These are phyloP conservation scores for Pseudogymnoascus sp. DNA, from an alignment of 2,329 filamentous ascomycete species.

Conservation along the genomic window DNA sequence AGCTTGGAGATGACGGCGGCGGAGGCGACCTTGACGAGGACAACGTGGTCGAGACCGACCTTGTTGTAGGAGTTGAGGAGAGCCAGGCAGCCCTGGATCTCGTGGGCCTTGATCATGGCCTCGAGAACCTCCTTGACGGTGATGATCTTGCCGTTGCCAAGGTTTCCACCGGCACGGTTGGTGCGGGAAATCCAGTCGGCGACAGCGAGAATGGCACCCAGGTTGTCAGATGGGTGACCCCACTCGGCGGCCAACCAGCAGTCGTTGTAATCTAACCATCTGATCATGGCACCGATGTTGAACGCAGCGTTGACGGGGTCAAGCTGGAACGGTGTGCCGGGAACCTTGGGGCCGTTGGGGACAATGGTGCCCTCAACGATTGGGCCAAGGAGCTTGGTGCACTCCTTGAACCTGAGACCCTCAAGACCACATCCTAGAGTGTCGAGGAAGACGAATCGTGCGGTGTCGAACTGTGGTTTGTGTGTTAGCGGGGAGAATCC, in stretches of 20 bases:
- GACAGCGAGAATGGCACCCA: constrained; percentile 92
- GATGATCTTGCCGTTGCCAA: constrained; percentile 80
- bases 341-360: constrained; percentile 85
- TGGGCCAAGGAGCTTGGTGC: constrained; percentile 88
- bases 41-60: constrained; percentile 95
- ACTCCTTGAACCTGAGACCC: constrained; percentile 91
- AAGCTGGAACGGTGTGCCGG: constrained; percentile 86
- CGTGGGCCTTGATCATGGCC: constrained; percentile 98
- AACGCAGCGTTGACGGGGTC: constrained; percentile 95
- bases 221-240: constrained; percentile 97
- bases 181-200: constrained; percentile 97
- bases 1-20: constrained; percentile 92
- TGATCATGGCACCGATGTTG: constrained; percentile 98
- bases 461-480: constrained; percentile 74
- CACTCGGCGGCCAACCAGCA: constrained; percentile 99
- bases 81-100: constrained; percentile 95
- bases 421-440: constrained; percentile 95
- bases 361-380: constrained; percentile 85
- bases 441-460: constrained; percentile 92
- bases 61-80: constrained; percentile 99
- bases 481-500: constrained; percentile 17
- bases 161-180: constrained; percentile 66
- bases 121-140: constrained; percentile 87
- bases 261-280: constrained; percentile 99
- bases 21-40: constrained; percentile 94